Base-by-base conservation (phyloP, 2,329 filamentous ascomycete genomes). In the Stagonosporopsis tanaceti region DNA sequence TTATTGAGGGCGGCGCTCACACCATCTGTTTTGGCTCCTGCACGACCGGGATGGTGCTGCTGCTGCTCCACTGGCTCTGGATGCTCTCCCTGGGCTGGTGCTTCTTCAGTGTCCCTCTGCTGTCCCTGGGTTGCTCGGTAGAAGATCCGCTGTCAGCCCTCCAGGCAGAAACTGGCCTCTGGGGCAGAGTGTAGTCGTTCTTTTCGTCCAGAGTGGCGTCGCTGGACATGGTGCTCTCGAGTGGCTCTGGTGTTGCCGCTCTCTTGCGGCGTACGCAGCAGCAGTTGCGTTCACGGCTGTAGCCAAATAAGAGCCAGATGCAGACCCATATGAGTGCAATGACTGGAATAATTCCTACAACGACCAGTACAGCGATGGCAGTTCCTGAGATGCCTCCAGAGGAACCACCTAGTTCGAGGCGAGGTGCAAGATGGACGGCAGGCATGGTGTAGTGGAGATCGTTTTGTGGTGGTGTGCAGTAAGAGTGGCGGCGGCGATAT, bases 221-320 rank as follows among this genome's bases (percentile, higher is more conserved):
- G 17, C 39, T 40, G 50, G 52, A 53, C 38, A 42, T 38, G 1
- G 41, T 42, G 12, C 50, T 50, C 20, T 45, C 46, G 25, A 52
- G 12, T 37, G 60, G 35, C 12, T 61, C 57, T 15, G 57, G 48
- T 11, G 34, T 39, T 1, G 46, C 38, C 14, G 55, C 53, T 28
- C 55, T 65, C 61, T 67, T 68, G 50, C 65, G 63, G 25, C 60
- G 65, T 20, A 59, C 62, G 61, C 67, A 70, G 44, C 66, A 70
- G 52, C 66, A 69, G 50, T 62, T 67, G 38, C 67, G 67, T 15
- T 60, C 59, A 11, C 62, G 59, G 39, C 63, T 55, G 44, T 70
- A 70, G 47, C 61, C 62, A 57, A 66, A 69, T n/a, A 74, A 63
- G 5, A 71, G 65, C 61, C 66, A 74, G 27, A 65, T 52, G 25